A percentile compares a stretch with the other conserved stretches of the same genome.
Evolutionary conservation across 306 rosid genomes (phyloP).

Genomic region (Rosa lucieae): DNA sequence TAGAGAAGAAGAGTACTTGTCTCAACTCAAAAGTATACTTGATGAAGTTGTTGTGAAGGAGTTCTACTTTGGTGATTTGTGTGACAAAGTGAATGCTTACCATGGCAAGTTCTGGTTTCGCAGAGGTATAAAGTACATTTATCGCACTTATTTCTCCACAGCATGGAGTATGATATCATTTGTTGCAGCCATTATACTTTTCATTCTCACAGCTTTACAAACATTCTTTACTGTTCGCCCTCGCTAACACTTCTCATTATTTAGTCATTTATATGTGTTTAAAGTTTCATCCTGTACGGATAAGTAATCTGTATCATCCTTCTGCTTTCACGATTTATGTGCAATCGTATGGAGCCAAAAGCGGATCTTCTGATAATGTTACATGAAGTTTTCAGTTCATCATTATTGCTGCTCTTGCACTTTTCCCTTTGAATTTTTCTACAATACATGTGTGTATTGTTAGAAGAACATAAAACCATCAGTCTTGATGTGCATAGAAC

Average conservation of each 20-base stretch:
- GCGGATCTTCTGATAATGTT: no score
- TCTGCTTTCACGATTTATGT: not conserved
- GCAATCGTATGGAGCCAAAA: not conserved
- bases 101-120: not conserved
- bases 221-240: not conserved
- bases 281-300: not conserved
- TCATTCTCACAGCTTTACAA: not conserved
- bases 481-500: no score
- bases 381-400: no score
- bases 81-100: constrained; percentile 8
- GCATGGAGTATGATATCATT: constrained; percentile 9
- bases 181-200: not conserved
- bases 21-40: constrained; percentile 21
- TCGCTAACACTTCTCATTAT: not conserved
- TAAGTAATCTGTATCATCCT: not conserved
- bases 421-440: not conserved
- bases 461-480: no score
- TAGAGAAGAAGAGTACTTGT: constrained; percentile 18
- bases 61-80: constrained; percentile 9
- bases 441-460: no score
- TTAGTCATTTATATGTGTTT: not conserved
- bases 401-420: not conserved
- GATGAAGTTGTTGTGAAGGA: constrained; percentile 35
- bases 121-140: not conserved
- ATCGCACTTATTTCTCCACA: not conserved